Percentiles rank a stretch among this genome's conserved stretches.
phyloP scores from a whole-genome alignment of 2,329 filamentous ascomycete species.

The Coniochaeta prunicola region DNA sequence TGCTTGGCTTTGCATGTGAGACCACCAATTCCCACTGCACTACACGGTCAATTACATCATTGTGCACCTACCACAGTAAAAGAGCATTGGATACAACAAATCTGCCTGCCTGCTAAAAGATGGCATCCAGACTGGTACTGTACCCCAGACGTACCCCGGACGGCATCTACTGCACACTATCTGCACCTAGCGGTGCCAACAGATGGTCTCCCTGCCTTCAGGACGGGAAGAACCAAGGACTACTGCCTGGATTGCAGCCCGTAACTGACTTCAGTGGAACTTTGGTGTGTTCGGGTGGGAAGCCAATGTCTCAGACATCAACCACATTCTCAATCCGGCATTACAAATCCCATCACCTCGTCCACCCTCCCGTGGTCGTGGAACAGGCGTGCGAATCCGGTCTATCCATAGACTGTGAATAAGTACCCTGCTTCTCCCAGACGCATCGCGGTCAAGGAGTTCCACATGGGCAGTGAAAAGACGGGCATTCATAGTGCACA shows the following conservation, averaged over 20 bases:
- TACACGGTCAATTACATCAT: not conserved
- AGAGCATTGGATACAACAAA: not conserved
- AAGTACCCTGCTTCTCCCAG: no score
- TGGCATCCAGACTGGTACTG: not conserved
- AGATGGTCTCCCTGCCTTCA: not conserved
- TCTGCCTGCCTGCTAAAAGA: no score
- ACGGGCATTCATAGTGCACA: no score
- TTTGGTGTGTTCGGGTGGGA: no score
- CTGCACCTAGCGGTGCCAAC: not conserved
- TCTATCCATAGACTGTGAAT: no score
- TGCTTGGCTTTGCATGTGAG: not conserved
- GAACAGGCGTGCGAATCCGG: constrained; percentile 14
- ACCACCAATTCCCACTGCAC: not conserved
- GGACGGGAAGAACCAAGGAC: not conserved
- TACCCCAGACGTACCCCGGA: not conserved
- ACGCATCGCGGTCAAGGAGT: no score
- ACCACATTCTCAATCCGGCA: not conserved
- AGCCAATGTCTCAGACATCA: not conserved
- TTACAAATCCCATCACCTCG: not conserved
- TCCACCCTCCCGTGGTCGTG: constrained; percentile 16
- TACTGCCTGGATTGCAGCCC: no score
- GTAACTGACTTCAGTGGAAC: no score
- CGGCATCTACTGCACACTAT: not conserved
- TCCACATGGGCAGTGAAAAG: no score
- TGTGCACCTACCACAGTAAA: not conserved